Percentiles rank a stretch among this genome's conserved stretches.
phyloP scores from a whole-genome alignment of 1,284 basidiomycete genomes.

The Apiotrichum mycotoxinovorans region DNA sequence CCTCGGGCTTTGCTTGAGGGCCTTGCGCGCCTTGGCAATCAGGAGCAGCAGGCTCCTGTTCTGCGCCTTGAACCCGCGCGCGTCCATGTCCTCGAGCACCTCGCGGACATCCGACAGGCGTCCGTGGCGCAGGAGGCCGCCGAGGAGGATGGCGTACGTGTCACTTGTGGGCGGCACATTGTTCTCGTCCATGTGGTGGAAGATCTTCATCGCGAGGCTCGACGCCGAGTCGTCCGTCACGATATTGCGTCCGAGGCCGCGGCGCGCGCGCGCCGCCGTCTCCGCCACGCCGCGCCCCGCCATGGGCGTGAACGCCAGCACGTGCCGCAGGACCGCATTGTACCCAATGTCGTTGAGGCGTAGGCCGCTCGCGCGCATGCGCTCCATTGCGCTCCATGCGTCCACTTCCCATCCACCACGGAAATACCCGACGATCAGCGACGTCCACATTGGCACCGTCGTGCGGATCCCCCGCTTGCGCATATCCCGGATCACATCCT shows the following conservation, averaged over 20 bases:
- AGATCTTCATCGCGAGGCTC: constrained; percentile 54
- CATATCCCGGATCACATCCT: constrained; percentile 67
- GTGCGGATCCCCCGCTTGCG: constrained; percentile 53
- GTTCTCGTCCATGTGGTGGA: constrained; percentile 61
- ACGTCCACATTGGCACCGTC: constrained; percentile 50
- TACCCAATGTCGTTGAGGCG: constrained; percentile 63
- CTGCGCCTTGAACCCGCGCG: constrained; percentile 46
- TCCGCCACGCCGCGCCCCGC: neutral
- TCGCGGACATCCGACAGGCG: constrained; percentile 54
- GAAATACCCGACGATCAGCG: constrained; percentile 45
- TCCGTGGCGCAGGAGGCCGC: constrained; percentile 57
- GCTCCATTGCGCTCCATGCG: constrained; percentile 54
- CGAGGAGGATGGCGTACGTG: constrained; percentile 71
- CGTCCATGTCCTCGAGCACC: constrained; percentile 60
- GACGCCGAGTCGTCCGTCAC: constrained; percentile 41
- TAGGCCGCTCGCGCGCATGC: constrained; percentile 60
- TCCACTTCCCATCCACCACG: constrained; percentile 42
- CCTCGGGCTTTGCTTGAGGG: neutral
- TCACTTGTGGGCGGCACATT: constrained; percentile 58
- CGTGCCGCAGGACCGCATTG: constrained; percentile 67
- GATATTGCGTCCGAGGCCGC: neutral
- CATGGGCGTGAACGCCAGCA: constrained; percentile 52
- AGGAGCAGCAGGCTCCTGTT: constrained; percentile 50
- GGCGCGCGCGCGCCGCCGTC: neutral
- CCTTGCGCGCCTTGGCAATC: constrained; percentile 28